Conservation (phyloP, 2,329 filamentous ascomycete species). For the Mariannaea elegans region DNA sequence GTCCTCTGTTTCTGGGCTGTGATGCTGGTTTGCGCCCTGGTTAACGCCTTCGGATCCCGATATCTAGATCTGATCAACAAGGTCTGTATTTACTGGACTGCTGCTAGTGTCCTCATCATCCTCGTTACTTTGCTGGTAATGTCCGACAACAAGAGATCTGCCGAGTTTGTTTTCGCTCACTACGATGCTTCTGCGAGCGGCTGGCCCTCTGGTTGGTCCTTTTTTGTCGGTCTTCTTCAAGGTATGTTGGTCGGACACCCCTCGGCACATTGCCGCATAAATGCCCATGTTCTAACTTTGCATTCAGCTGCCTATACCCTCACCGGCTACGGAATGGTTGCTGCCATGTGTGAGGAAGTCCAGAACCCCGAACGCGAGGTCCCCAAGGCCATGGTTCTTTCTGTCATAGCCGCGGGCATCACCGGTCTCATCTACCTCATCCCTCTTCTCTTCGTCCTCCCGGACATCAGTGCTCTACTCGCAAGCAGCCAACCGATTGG, state of each 20-base stretch:
- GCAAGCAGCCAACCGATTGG: conserved; percentile 78
- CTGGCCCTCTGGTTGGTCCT: conserved; percentile 73
- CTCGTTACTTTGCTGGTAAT: conserved; percentile 73
- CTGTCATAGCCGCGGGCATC: conserved; percentile 69
- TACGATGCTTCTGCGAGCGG: conserved; percentile 75
- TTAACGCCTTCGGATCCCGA: conserved; percentile 69
- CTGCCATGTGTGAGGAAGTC: conserved; percentile 66
- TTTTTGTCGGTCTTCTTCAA: conserved; percentile 62
- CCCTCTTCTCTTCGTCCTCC: conserved; percentile 78
- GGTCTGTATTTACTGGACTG: conserved; percentile 76
- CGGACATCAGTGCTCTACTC: conserved; percentile 69
- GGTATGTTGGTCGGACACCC: conserved; percentile 35
- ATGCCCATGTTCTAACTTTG: conserved; percentile 8
- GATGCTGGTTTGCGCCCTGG: conserved; percentile 67
- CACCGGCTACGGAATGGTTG: conserved; percentile 60
- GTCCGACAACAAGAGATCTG: conserved; percentile 69
- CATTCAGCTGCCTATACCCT: conserved; percentile 48
- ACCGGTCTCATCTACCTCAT: conserved; percentile 73
- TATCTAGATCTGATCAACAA: conserved; percentile 74
- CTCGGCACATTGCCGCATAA: conserved; percentile 47
- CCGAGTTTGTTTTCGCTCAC: conserved; percentile 70
- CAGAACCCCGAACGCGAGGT: conserved; percentile 67
- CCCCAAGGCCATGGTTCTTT: conserved; percentile 72
- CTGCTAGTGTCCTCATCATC: conserved; percentile 73
- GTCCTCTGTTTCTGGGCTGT: conserved; percentile 77